Evolutionary conservation across 306 rosid species (phyloP).

Genomic region (Ormosia emarginata): DNA sequence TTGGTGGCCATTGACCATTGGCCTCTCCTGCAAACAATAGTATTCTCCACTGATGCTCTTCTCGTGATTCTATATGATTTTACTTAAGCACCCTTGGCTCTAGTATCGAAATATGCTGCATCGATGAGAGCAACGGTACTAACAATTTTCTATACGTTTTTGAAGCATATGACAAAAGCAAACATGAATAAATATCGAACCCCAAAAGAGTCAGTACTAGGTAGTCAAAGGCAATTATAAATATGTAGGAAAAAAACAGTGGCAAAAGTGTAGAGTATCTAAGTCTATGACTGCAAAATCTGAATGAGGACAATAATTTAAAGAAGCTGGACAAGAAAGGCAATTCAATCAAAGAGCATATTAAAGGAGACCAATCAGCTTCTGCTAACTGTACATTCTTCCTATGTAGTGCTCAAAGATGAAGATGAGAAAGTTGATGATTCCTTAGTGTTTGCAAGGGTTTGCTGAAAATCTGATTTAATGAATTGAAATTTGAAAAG

Average conservation of each 20-base stretch:
- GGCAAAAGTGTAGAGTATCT: not conserved
- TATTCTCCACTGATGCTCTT: not conserved
- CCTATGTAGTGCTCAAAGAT: not conserved
- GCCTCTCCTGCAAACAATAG: no score
- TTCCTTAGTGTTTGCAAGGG: no score
- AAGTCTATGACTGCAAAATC: not conserved
- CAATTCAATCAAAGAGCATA: not conserved
- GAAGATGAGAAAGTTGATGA: not conserved
- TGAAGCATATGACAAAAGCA: not conserved
- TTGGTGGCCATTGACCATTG: no score
- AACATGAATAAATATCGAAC: not conserved
- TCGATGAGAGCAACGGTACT: not conserved
- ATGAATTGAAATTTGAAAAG: no score
- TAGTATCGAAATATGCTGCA: slow-evolving; percentile 2
- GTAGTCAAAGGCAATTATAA: slow-evolving; percentile 2
- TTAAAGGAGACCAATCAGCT: not conserved
- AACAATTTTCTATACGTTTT: not conserved
- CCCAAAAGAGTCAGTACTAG: not conserved
- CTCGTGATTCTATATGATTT: not conserved
- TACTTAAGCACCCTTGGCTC: not conserved
- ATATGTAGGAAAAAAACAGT: not conserved
- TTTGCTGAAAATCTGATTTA: not conserved
- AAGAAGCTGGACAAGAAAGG: not conserved
- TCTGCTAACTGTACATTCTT: not conserved
- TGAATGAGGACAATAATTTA: not conserved